Base-by-base conservation (phyloP, 2,329 filamentous ascomycete species). In the Juglanconis juglandina region DNA sequence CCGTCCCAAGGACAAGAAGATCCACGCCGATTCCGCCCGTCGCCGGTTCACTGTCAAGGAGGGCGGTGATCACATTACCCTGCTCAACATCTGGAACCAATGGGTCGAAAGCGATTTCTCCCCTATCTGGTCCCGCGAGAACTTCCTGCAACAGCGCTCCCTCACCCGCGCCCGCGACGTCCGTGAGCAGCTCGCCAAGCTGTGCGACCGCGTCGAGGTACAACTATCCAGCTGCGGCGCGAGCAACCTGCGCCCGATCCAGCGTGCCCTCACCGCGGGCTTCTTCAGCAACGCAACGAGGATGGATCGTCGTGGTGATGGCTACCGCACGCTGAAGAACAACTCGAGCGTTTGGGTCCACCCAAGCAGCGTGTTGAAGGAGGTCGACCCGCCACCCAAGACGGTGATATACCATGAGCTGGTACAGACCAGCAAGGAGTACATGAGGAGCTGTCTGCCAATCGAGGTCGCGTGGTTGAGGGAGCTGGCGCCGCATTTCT, bases 1-100 rank as follows among this genome's bases (percentile, higher is more conserved):
- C 81, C 84, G 92, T 0, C 93, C 95, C 24, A 96, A 97, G 72
- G 93, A 99, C 76, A 97, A 98, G 80, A 96, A 96, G 73, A 89
- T 97, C 34, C 91, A 97, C 69, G 95, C 95, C 11, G 94, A 99
- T 73, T 91, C 90, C 63, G 95, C 95, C 0, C 87, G 92, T 13
- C 88, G 89, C 41, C 86, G 94, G 1, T 98, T 98, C 75, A 96
- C 92, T 0, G 81, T 94, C 71, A 91, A 92, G 68, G 92, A 96
- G 63, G 93, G 93, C 41, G 95, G 95, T 47, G 95, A 99, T 71
- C 91, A 96, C 68, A 72, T 95, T 5, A 92, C 91, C 0, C 83
- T 96, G 1, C 85, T 98, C 52, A 96, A 96, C 69, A 89, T 99
- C 67, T 99, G 89, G 87, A 94, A 95, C 68, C 91, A 96, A 72